Base-by-base conservation (phyloP, 768 basidiomycete species). In the Porpolomopsis calyptriformis region DNA sequence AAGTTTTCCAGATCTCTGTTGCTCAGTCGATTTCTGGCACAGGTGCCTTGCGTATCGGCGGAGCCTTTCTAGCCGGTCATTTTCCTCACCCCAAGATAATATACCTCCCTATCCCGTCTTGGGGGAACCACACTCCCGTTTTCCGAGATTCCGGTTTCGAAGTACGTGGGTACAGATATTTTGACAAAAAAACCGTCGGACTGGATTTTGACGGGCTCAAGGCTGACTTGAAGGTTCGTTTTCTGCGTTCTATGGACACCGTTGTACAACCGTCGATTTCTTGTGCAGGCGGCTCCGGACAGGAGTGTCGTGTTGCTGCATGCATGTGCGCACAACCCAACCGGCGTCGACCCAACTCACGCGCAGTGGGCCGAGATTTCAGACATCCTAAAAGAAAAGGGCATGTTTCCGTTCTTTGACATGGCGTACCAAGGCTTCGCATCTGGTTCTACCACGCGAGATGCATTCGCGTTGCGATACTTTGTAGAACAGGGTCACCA, bases 351-450 rank as follows among this genome's bases (percentile, higher is more conserved):
- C 68, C 93, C 91, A 24, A 96, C 93, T 8, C 77, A 74, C 18
- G 82, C 80, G 41, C 92, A 99, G 68, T 99, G 96, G 96, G 75
- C 73, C 50, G 77, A 87, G 62, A 80, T 99, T 51, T 90, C 87
- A 35, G 76, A 90, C 56, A 71, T 98, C 49, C 66, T 94, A 55
- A 81, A 87, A 59, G 85, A 90, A 70, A 88, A 78, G 71, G 78
- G 80, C 52, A 77, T 94, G 55, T 94, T 97, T 80, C 87, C 94
- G 43, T 91, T 97, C 80, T 97, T 98, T 64, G 96, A 99, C 67
- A 97, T 97, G 92, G 94, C 96, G 12, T 99, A 99, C 72, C 91
- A 96, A 66, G 96, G 96, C 43, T 99, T 99, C 63, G 94, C 96
- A 27, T 96, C 93, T 19, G 96, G 96, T 42, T 81, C 82, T 43